Evolutionary conservation across 495 filamentous ascomycete genomes (phyloP), one percentile per base, ranked within the genome.

Genomic region (Venustampulla echinocandica): DNA sequence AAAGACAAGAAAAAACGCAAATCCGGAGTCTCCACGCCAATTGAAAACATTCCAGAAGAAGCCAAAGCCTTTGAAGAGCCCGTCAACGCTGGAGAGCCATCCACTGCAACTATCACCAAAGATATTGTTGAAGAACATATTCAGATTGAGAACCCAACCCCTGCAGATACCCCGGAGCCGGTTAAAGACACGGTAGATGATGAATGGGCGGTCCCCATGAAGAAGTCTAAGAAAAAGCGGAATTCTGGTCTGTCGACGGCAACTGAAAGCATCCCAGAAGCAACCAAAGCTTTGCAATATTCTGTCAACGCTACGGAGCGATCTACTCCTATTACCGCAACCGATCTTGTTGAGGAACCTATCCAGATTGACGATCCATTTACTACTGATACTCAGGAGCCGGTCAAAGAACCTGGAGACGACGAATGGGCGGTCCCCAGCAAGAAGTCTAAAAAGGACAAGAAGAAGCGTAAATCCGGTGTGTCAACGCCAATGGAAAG

Each of bases 361-460:
- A 30, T 30, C 7, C 7, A 30, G 7, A n/a, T 30, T 7, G 27
- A 30, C 27, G 27, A 7, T 7, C 10, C 4, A 21, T 35, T 30
- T 7, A 30, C 25, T 2, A 23, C 35, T 42, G 19, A 32, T 10
- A 23, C 15, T 10, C n/a, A 46, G 2, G 4, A 36, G 15, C 2
- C 24, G 47, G 33, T 27, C 33, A 49, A 50, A 52, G 45, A 55
- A 51, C 37, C 37, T 11, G 50, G 49, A 56, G 56, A 42, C 54
- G 56, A 44, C 47, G 47, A 51, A 17, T 46, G 21, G 22, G 24
- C 25, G 6, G 13, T 23, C 13, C 15, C 38, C 19, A 17, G 35
- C 10, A 45, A 64, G 18, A 63, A 64, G 49, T 58, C 54, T 42
- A 60, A 58, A 44, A 62, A 63, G 54, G 58, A 60, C 27, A 59